A percentile compares a stretch with the other conserved stretches of the same genome.
These are phyloP conservation scores for Zoysia japonica DNA, from an alignment of 176 grass and related monocot genomes.

Conservation along the genomic window DNA sequence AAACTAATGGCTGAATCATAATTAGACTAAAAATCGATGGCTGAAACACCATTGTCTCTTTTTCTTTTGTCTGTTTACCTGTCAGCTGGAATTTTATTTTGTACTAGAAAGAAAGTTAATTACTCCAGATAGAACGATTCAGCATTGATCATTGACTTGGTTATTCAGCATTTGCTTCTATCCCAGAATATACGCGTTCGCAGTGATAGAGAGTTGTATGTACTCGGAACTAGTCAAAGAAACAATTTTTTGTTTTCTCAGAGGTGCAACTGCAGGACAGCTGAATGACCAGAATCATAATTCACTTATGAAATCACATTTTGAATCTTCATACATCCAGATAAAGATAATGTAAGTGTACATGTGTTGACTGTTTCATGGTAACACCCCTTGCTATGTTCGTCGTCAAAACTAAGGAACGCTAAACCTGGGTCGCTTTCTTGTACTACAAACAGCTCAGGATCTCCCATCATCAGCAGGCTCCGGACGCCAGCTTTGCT, in stretches of 20 bases:
- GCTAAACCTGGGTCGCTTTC: not conserved
- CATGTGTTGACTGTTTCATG: slow-evolving; percentile 3
- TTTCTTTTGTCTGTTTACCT: not conserved
- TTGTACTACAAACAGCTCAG: not conserved
- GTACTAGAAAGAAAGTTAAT: not conserved
- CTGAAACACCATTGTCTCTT: too few relatives aligned
- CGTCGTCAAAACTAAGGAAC: not conserved
- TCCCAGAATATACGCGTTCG: not conserved
- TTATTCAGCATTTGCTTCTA: not conserved
- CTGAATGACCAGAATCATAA: not conserved
- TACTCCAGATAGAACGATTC: not conserved
- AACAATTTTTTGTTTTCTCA: not conserved
- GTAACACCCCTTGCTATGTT: not conserved
- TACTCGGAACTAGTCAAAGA: not conserved
- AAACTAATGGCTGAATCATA: too few relatives aligned
- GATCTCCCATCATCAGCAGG: slow-evolving; percentile 14
- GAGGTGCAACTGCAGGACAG: not conserved
- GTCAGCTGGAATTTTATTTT: slow-evolving; percentile 7
- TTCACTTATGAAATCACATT: not conserved
- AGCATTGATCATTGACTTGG: not conserved
- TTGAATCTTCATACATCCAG: not conserved
- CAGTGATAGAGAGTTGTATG: not conserved
- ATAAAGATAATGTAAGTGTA: not conserved
- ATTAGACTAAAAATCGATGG: too few relatives aligned
- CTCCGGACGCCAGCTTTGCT: slow-evolving; percentile 54